phyloP scores from a whole-genome alignment of 441 rosid genomes.

The Eruca vesicaria region DNA sequence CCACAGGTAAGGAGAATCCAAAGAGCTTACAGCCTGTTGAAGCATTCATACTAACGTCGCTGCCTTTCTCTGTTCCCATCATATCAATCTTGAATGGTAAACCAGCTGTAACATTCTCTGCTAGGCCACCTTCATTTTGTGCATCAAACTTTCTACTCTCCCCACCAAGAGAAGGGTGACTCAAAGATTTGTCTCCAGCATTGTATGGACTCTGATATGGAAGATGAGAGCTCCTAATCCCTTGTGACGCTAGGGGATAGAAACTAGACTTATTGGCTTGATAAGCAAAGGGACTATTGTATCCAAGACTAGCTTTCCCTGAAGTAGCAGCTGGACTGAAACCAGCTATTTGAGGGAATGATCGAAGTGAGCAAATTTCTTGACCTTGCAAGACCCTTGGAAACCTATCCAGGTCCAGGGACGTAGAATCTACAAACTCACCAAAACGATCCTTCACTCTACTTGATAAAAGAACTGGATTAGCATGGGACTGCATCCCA shows the following conservation, averaged over 20 bases:
- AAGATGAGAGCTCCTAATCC: constrained; percentile 38
- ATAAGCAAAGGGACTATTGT: constrained; percentile 47
- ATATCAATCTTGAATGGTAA: constrained; percentile 37
- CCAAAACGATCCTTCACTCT: constrained; percentile 46
- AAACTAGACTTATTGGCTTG: constrained; percentile 50
- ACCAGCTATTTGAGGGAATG: constrained; percentile 58
- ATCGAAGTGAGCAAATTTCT: constrained; percentile 80
- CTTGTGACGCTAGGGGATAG: constrained; percentile 47
- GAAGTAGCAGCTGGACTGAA: constrained; percentile 47
- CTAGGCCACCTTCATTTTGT: constrained; percentile 40
- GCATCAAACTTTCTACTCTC: constrained; percentile 47
- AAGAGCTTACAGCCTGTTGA: constrained; percentile 72
- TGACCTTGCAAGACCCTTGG: constrained; percentile 99
- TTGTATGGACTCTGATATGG: constrained; percentile 42
- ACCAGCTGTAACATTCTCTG: constrained; percentile 41
- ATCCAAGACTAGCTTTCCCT: constrained; percentile 38
- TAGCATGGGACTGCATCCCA: constrained; percentile 49
- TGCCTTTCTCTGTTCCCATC: constrained; percentile 42
- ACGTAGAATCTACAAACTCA: constrained; percentile 45
- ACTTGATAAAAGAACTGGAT: constrained; percentile 51
- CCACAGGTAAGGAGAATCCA: constrained; percentile 76
- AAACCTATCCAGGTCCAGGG: constrained; percentile 55
- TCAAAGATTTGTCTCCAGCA: constrained; percentile 36
- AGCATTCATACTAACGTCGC: constrained; percentile 35
- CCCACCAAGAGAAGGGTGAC: constrained; percentile 27